Percentiles rank a stretch among this genome's conserved stretches.
These are phyloP conservation scores for Linum lewisii DNA, from an alignment of 345 rosid genomes.

Conservation along the genomic window DNA sequence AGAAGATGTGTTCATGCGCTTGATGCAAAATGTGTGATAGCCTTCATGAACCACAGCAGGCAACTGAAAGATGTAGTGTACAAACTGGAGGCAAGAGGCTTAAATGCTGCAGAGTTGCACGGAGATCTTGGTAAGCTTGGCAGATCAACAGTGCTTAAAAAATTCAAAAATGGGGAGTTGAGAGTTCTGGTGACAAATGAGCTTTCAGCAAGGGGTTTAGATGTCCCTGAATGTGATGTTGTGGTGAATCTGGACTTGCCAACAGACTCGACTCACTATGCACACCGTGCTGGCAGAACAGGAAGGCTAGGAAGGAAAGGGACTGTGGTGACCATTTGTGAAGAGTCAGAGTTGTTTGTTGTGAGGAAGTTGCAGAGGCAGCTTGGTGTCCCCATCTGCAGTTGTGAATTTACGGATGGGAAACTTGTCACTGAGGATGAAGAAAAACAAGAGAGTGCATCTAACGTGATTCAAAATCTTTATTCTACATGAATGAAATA, in stretches of 20 bases:
- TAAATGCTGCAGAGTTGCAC: conserved; percentile 72
- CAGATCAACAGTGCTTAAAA: conserved; percentile 71
- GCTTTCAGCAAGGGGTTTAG: conserved; percentile 92
- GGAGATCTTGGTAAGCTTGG: conserved; percentile 94
- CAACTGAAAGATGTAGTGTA: conserved; percentile 87
- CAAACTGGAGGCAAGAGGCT: conserved; percentile 86
- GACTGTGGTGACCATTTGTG: conserved; percentile 71
- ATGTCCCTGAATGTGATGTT: conserved; percentile 81
- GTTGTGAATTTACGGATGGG: conserved; percentile 82
- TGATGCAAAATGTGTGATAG: conserved; percentile 72
- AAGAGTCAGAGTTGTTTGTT: conserved; percentile 72
- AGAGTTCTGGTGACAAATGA: conserved; percentile 80
- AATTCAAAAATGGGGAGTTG: conserved; percentile 77
- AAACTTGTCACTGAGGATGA: conserved; percentile 49
- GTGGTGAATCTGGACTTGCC: conserved; percentile 85
- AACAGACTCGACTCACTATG: conserved; percentile 69
- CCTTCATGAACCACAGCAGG: conserved; percentile 80
- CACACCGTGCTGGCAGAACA: conserved; percentile 85
- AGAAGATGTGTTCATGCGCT: conserved; percentile 89
- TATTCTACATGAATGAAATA: no score
- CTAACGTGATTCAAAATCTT: no score
- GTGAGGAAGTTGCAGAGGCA: conserved; percentile 84
- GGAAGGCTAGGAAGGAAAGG: conserved; percentile 90
- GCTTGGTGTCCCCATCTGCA: conserved; percentile 51
- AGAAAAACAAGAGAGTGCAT: conserved; percentile 23